phyloP scores from a whole-genome alignment of 1,284 basidiomycete species.

The Malassezia psittaci region DNA sequence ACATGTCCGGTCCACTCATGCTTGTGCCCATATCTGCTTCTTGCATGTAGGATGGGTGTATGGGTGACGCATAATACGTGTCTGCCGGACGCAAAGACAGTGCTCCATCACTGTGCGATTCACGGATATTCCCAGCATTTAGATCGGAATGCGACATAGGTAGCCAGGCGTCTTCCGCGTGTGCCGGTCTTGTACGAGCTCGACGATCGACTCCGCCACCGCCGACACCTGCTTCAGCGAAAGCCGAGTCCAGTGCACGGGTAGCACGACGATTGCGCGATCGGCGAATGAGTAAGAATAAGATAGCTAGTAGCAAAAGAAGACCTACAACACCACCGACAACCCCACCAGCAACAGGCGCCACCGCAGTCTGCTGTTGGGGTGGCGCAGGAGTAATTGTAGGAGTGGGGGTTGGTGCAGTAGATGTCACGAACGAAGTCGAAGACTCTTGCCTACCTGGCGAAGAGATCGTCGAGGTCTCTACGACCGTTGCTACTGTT shows the following conservation, averaged over 20 bases:
- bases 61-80: neutral
- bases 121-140: neutral
- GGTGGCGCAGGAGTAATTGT: neutral
- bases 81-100: neutral
- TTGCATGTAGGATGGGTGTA: neutral
- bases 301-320: neutral
- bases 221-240: constrained; percentile 15
- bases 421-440: neutral
- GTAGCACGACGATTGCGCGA: neutral
- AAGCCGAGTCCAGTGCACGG: constrained; percentile 10
- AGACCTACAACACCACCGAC: constrained; percentile 16
- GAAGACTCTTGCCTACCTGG: neutral
- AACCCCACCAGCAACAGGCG: constrained; percentile 15
- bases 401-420: neutral
- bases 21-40: neutral
- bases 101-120: neutral
- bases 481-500: neutral
- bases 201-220: constrained; percentile 15
- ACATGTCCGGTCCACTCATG: no score
- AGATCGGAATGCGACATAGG: constrained; percentile 1
- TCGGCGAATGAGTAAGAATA: neutral
- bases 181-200: neutral
- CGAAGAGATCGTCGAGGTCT: neutral
- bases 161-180: neutral
- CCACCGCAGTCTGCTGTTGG: neutral